These are phyloP conservation scores for Furcasterigmium sp. DNA, from an alignment of 2,329 filamentous ascomycete species.

Conservation along the genomic window DNA sequence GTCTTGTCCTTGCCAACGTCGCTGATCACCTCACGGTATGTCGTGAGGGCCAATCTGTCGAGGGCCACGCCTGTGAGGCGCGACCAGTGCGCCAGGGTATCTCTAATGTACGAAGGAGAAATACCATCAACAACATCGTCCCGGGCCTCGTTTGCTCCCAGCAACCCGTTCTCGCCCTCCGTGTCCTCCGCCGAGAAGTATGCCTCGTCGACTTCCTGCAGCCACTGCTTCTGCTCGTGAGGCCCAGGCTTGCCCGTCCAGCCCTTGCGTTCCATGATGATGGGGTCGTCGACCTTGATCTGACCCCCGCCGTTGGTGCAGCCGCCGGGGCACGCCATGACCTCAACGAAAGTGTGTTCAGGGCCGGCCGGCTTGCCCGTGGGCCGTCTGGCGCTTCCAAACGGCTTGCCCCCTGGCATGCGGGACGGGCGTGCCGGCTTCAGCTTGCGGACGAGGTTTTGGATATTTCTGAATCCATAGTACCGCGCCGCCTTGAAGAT, in stretches of 20 bases:
- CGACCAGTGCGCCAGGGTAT: constrained; percentile 73
- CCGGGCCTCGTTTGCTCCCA: constrained; percentile 19
- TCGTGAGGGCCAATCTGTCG: constrained; percentile 75
- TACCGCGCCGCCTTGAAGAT: constrained; percentile 82
- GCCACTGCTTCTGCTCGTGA: constrained; percentile 81
- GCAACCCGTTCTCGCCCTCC: constrained; percentile 22
- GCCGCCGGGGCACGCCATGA: constrained; percentile 98
- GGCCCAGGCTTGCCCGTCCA: constrained; percentile 56
- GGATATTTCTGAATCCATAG: constrained; percentile 97
- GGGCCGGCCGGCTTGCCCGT: constrained; percentile 42
- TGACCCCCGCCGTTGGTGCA: constrained; percentile 98
- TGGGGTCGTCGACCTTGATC: constrained; percentile 80
- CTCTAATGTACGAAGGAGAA: constrained; percentile 59
- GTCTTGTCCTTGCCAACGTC: constrained; percentile 77
- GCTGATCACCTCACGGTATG: constrained; percentile 87
- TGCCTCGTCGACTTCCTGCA: constrained; percentile 77
- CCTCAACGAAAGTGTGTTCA: constrained; percentile 91
- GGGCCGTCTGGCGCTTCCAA: constrained; percentile 49
- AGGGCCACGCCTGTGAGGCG: constrained; percentile 63
- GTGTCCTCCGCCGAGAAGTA: constrained; percentile 74
- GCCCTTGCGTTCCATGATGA: constrained; percentile 45
- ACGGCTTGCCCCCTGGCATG: constrained; percentile 69
- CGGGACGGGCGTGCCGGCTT: constrained; percentile 75
- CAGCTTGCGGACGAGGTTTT: constrained; percentile 89
- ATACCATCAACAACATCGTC: constrained; percentile 56